Evolutionary conservation across 2,329 filamentous ascomycete species (phyloP).

Genomic region (Hymenoscyphus occultus): DNA sequence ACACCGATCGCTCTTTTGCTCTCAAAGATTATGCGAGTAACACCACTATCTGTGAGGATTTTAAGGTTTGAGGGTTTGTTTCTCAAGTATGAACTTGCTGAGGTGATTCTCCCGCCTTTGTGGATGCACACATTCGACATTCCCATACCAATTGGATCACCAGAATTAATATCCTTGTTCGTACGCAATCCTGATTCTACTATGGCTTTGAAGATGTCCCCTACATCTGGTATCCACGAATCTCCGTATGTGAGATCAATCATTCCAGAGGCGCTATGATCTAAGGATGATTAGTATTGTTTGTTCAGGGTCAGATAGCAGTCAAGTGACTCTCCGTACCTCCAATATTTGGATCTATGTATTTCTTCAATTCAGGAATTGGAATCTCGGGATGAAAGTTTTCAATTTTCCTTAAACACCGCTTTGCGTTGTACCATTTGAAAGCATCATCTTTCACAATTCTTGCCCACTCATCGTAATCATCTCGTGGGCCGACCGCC

Average conservation of each 20-base stretch:
- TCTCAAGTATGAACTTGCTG: constrained; percentile 47
- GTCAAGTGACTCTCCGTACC: not conserved
- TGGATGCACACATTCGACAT: constrained; percentile 48
- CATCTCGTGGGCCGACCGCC: constrained; percentile 53
- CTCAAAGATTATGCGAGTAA: constrained; percentile 47
- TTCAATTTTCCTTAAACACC: constrained; percentile 52
- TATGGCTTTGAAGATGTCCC: constrained; percentile 45
- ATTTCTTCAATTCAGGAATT: constrained; percentile 29
- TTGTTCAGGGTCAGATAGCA: not conserved
- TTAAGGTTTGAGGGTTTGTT: constrained; percentile 49
- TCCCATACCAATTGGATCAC: constrained; percentile 56
- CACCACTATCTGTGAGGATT: constrained; percentile 47
- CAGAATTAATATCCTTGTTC: constrained; percentile 41
- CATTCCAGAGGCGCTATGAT: constrained; percentile 50
- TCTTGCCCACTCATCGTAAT: constrained; percentile 60
- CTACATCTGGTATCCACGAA: constrained; percentile 50
- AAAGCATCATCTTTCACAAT: constrained; percentile 57
- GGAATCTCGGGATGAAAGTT: constrained; percentile 44
- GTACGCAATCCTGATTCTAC: constrained; percentile 46
- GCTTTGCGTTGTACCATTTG: constrained; percentile 40
- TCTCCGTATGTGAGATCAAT: constrained; percentile 48
- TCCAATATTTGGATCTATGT: not conserved
- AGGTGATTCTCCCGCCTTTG: constrained; percentile 48
- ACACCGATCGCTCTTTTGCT: constrained; percentile 47
- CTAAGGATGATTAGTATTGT: constrained; percentile 18